Evolutionary conservation across 1,284 basidiomycete genomes (phyloP), one percentile per base, ranked within the genome.

Genomic region (Xerocomus cyaneibrunnescens): DNA sequence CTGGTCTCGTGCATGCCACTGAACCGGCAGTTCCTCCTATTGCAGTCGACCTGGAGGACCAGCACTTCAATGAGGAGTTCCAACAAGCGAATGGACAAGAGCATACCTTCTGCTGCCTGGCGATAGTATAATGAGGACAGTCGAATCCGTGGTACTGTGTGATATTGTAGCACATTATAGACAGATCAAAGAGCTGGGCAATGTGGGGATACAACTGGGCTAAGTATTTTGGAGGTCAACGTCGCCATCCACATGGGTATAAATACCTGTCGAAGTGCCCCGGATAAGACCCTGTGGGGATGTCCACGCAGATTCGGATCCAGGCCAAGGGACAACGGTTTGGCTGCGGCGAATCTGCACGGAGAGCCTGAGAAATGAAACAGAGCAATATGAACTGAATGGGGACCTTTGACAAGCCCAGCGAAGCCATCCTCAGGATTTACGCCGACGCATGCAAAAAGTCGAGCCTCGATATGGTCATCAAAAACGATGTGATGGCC

Each of bases 21-120:
- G 48, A 72, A 55, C 14, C 57, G 62, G 47, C 79, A 81, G 12
- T 58, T 54, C 38, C 55, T 49, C 3, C 51, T 52, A 50, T 74
- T 72, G 57, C 79, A 81, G 55, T 80, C 78, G 13, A 81, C 64
- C 80, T 81, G 35, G 10, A 27, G 23, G 21, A 23, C 42, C 37
- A 45, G 17, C 37, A 12, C 19, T 41, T 38, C 16, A 14, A 37
- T 23, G 2, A 7, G 8, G 31, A 21, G 19, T 22, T 17, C 22
- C 30, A 25, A 27, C 45, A 51, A 40, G 27, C 21, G 28, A 32
- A 32, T 8, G 40, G 7, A 9, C 19, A 23, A 2, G 6, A 30
- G 27, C 64, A 28, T 60, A 78, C 78, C 66, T 52, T 72, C 48
- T 77, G 69, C 22, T 69, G 63, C 51, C 61, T 70, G 22, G 62